Base-by-base conservation (phyloP, 208 protist species). In the Plasmodiophora brassicae region DNA sequence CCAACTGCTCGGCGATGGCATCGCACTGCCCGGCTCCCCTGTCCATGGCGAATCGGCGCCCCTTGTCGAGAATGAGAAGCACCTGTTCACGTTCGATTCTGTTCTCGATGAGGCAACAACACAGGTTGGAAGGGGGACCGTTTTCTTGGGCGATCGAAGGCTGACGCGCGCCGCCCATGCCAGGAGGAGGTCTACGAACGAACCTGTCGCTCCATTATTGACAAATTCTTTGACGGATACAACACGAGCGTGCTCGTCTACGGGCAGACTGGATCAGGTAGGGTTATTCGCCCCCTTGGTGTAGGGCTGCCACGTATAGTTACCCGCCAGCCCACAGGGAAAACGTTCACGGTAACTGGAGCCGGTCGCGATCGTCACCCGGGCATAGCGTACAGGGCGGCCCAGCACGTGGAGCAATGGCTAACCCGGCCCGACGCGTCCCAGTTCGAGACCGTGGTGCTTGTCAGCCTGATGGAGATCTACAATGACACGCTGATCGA, bases 401-500 rank as follows among this genome's bases (percentile, higher is more conserved):
- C 65, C 14, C 32, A 5, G 10, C 65, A 78, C n/a, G 14, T 78
- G 5, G 14, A 78, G 5, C n/a, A 5, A 32, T 78, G 65, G 65
- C 65, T 78, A 38, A 5, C 10, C 10, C n/a, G 14, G 14, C 5
- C 5, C 32, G 65, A 5, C n/a, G n/a, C n/a, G 65, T n/a, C 5
- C n/a, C 14, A 78, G 14, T 32, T 44, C n/a, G 65, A 78, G 32
- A 32, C 41, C 14, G 65, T 44, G 32, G n/a, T 78, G 20, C 14
- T 36, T 5, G 65, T 32, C 5, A 32, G 65, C 20, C 41, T 38
- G 32, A n/a, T 78, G 65, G 65, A 78, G n/a, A 78, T 78, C n/a
- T 78, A 78, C n/a, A n/a, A 78, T n/a, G 65, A 78, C 10, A n/a
- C 32, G 65, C 65, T 78, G n/a, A 78, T 78, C n/a, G 65, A 78